phyloP scores from a whole-genome alignment of 1,284 basidiomycete species.

The Apiotrichum porosum region DNA sequence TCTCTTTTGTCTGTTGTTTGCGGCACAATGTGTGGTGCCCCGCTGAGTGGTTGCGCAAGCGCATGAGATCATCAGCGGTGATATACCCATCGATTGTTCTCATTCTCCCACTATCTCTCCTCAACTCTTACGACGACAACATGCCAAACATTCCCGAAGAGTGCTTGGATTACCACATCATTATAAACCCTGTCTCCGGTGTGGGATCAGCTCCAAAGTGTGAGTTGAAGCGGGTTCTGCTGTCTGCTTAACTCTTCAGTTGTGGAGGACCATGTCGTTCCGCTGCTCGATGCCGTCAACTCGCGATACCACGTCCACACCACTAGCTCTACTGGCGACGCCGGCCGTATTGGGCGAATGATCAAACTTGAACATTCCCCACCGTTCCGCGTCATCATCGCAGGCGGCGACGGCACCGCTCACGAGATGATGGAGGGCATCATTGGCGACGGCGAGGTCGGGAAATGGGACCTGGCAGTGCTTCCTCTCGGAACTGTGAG shows the following conservation, averaged over 20 bases:
- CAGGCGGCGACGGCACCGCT: constrained; percentile 85
- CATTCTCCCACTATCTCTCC: too few relatives aligned
- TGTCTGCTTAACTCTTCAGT: constrained; percentile 36
- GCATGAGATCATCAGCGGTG: too few relatives aligned
- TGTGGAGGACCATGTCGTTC: constrained; percentile 60
- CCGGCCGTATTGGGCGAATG: constrained; percentile 55
- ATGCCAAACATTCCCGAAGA: too few relatives aligned
- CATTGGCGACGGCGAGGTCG: constrained; percentile 17
- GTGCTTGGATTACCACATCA: constrained; percentile 20
- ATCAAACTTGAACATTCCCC: constrained; percentile 65
- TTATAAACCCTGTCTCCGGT: constrained; percentile 39
- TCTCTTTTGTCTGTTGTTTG: too few relatives aligned
- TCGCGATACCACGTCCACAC: constrained; percentile 47
- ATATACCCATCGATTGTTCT: too few relatives aligned
- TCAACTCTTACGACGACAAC: too few relatives aligned
- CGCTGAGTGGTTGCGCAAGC: too few relatives aligned
- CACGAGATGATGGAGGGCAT: constrained; percentile 73
- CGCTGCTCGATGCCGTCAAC: constrained; percentile 55
- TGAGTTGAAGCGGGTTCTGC: constrained; percentile 9
- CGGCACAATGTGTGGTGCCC: too few relatives aligned
- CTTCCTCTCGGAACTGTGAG: constrained; percentile 68
- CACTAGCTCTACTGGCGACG: constrained; percentile 59
- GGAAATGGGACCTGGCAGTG: constrained; percentile 46
- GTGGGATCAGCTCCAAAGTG: constrained; percentile 26
- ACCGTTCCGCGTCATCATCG: constrained; percentile 54